Conservation (phyloP, 2,329 filamentous ascomycete species). For the Fusarium citri region DNA sequence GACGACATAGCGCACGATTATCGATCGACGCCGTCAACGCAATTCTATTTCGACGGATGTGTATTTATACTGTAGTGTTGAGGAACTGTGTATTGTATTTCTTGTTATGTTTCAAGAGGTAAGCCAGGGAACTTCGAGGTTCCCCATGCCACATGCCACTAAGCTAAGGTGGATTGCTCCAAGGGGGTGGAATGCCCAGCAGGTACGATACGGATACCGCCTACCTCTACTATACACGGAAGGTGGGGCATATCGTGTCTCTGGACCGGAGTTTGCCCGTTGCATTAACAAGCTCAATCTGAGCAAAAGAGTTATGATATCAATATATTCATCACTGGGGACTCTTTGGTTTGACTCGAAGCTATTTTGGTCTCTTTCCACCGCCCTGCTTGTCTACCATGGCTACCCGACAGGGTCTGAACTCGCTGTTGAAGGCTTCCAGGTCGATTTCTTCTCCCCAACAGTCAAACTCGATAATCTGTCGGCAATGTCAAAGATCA, state of each 20-base stretch:
- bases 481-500: constrained; percentile 60
- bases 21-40: constrained; percentile 37
- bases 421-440: constrained; percentile 27
- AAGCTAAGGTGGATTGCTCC: constrained; percentile 15
- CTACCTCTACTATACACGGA: constrained; percentile 4
- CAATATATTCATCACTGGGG: neutral
- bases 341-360: neutral
- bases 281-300: constrained; percentile 28
- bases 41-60: constrained; percentile 15
- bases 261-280: constrained; percentile 48
- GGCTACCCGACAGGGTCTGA: constrained; percentile 28
- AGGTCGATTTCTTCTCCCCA: constrained; percentile 10
- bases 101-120: constrained; percentile 28
- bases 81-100: constrained; percentile 18
- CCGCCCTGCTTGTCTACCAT: constrained; percentile 18
- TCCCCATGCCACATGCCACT: constrained; percentile 43
- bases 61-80: constrained; percentile 16
- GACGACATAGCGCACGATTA: constrained; percentile 51
- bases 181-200: constrained; percentile 20
- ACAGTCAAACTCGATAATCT: constrained; percentile 49
- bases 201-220: constrained; percentile 12
- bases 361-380: neutral
- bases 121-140: constrained; percentile 39
- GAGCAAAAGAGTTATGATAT: neutral
- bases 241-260: constrained; percentile 27